Evolutionary conservation across 2,329 filamentous ascomycete genomes (phyloP).

Genomic region (Nigrograna mackinnonii): DNA sequence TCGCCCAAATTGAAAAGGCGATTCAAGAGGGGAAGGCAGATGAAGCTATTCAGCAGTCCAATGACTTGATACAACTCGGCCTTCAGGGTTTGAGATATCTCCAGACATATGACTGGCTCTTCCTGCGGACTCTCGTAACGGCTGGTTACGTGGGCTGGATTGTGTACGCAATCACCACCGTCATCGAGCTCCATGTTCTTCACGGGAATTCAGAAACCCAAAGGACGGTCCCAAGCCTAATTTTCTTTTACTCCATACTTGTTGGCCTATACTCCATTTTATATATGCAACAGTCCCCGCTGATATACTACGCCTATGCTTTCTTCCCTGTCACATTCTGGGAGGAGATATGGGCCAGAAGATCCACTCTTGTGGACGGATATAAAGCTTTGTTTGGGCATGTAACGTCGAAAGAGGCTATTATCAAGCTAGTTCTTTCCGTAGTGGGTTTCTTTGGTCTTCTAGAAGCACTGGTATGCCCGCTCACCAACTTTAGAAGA

Average conservation of each 20-base stretch:
- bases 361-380: constrained; percentile 70
- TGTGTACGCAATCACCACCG: constrained; percentile 84
- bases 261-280: constrained; percentile 78
- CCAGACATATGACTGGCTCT: constrained; percentile 98
- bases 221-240: constrained; percentile 61
- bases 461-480: constrained; percentile 70
- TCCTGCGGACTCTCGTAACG: constrained; percentile 86
- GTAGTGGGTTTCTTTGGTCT: constrained; percentile 70
- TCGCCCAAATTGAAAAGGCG: constrained; percentile 68
- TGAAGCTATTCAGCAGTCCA: constrained; percentile 78
- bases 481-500: too few species aligned
- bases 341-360: constrained; percentile 88
- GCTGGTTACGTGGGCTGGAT: constrained; percentile 95
- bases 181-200: constrained; percentile 85
- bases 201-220: constrained; percentile 68
- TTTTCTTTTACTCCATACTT: constrained; percentile 77
- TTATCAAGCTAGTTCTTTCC: constrained; percentile 66
- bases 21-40: constrained; percentile 71
- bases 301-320: constrained; percentile 87
- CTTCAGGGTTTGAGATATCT: constrained; percentile 88
- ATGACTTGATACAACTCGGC: constrained; percentile 74
- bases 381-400: constrained; percentile 70
- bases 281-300: constrained; percentile 75
- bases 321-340: constrained; percentile 94
- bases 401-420: constrained; percentile 62